Percentiles rank a stretch among this genome's conserved stretches.
Conservation (phyloP, 2,329 filamentous ascomycete species). For the Monosporascus ibericus region DNA sequence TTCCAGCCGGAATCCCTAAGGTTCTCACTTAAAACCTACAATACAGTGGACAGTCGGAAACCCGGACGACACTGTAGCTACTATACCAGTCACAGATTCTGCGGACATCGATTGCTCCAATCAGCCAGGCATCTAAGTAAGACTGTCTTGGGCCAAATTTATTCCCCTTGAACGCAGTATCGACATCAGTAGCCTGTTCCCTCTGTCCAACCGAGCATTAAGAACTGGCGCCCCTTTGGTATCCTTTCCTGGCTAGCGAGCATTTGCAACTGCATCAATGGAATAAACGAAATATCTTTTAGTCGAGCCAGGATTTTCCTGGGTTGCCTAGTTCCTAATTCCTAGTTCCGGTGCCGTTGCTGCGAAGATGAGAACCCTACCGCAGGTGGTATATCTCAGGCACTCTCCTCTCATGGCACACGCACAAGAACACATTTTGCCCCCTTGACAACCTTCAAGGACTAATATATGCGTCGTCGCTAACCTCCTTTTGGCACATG, state of each 20-base stretch:
- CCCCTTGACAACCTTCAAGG: constrained; percentile 15
- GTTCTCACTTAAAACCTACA: no score
- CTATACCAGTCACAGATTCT: not conserved
- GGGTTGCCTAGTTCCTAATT: constrained; percentile 20
- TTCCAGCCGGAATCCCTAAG: no score
- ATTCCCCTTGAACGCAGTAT: constrained; percentile 2
- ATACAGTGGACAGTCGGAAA: no score
- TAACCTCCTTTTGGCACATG: constrained; percentile 19
- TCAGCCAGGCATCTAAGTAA: not conserved
- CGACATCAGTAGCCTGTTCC: constrained; percentile 12
- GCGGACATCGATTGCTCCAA: no score
- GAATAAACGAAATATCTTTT: constrained; percentile 29
- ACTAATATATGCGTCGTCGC: constrained; percentile 27
- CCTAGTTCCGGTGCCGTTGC: constrained; percentile 13
- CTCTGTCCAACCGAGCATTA: constrained; percentile 18
- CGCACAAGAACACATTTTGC: constrained; percentile 13
- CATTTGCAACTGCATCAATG: constrained; percentile 15
- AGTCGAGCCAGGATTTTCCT: constrained; percentile 25
- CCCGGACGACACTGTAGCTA: not conserved
- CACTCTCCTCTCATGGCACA: constrained; percentile 13
- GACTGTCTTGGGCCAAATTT: not conserved
- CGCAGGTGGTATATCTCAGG: constrained; percentile 15
- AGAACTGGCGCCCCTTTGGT: constrained; percentile 20
- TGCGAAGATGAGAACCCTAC: constrained; percentile 12
- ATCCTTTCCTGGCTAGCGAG: constrained; percentile 14